A percentile compares a stretch with the other conserved stretches of the same genome.
These are phyloP conservation scores for Dactylella cylindrospora DNA, from an alignment of 2,329 filamentous ascomycete genomes.

Conservation along the genomic window DNA sequence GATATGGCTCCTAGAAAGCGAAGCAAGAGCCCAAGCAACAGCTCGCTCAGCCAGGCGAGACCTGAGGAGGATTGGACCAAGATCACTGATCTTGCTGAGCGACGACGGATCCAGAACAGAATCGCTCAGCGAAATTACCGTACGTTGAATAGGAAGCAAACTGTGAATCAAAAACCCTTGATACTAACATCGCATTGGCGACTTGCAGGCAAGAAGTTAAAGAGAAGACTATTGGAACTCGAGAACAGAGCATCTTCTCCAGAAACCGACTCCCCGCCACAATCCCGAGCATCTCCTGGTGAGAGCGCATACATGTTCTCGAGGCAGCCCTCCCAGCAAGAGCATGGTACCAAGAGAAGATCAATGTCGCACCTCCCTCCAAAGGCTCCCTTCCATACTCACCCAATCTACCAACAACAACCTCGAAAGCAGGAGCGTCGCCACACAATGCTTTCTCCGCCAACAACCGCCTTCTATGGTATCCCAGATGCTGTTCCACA, in stretches of 20 bases:
- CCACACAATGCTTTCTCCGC: slow-evolving; percentile 40
- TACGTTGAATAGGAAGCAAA: slow-evolving; percentile 52
- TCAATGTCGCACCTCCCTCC: slow-evolving; percentile 41
- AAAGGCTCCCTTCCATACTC: slow-evolving; percentile 42
- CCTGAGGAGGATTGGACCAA: slow-evolving; percentile 74
- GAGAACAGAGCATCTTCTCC: slow-evolving; percentile 67
- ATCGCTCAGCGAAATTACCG: slow-evolving; percentile 71
- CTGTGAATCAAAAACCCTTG: background rate
- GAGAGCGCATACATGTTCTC: slow-evolving; percentile 39
- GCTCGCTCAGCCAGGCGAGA: slow-evolving; percentile 40
- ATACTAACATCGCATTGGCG: slow-evolving; percentile 12
- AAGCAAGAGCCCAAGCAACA: slow-evolving; percentile 44
- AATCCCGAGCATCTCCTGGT: slow-evolving; percentile 42
- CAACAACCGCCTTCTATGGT: slow-evolving; percentile 36
- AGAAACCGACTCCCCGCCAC: slow-evolving; percentile 42
- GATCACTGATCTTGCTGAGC: slow-evolving; percentile 70
- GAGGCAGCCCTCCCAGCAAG: slow-evolving; percentile 20
- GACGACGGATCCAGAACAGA: slow-evolving; percentile 68
- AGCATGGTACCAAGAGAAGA: slow-evolving; percentile 31
- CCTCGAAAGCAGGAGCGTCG: slow-evolving; percentile 40
- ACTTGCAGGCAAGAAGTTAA: slow-evolving; percentile 80
- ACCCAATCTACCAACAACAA: slow-evolving; percentile 34
- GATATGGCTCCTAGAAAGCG: slow-evolving; percentile 44
- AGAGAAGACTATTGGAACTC: slow-evolving; percentile 82
- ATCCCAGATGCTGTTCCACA: slow-evolving; percentile 37